Evolutionary conservation across 331 rosid species (phyloP), one percentile per base, ranked within the genome.

Genomic region (Quercus phellos): DNA sequence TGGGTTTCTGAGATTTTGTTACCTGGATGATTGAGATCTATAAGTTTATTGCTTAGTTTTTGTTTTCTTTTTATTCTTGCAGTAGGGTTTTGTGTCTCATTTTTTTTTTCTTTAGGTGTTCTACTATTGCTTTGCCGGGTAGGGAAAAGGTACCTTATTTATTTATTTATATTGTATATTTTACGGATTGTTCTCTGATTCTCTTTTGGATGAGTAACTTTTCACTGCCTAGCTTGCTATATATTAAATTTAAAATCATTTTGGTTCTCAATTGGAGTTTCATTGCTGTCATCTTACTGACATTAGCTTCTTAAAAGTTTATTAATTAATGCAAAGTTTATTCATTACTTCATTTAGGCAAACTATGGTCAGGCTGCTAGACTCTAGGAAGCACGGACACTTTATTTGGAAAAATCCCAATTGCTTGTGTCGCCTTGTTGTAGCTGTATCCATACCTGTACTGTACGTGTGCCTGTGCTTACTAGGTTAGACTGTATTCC

Each of bases 11-110:
- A 63, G 21, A 24, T 68, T 69, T n/a, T 22, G 3, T 56, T n/a
- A 19, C 8, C 11, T 4, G 46, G 19, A 34, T 66, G 32, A 22
- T 22, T 2, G 50, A 73, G 79, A 82, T 78, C 79, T 82, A 43
- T 51, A 6, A 68, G 55, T 17, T 60, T 24, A 67, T 6, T 60
- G 18, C 1, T 60, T 7, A 12, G 59, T 6, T 22, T 54, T 61
- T 2, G 30, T 27, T 21, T 35, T 32, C 27, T 42, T 30, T 0
- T 19, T 66, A 30, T 17, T 34, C 35, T 26, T 66, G 51, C 51
- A 2, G 6, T 32, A 17, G 71, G 51, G 26, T 32, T 34, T 66
- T 17, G 50, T n/a, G 27, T 66, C 51, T 18, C 19, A 13, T 60
- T 60, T 26, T 60, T 22, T 22, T 60, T 3, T n/a, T 34, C 71